These are phyloP conservation scores for Aspergillus fijiensis DNA, from an alignment of 2,329 filamentous ascomycete species.

Conservation along the genomic window DNA sequence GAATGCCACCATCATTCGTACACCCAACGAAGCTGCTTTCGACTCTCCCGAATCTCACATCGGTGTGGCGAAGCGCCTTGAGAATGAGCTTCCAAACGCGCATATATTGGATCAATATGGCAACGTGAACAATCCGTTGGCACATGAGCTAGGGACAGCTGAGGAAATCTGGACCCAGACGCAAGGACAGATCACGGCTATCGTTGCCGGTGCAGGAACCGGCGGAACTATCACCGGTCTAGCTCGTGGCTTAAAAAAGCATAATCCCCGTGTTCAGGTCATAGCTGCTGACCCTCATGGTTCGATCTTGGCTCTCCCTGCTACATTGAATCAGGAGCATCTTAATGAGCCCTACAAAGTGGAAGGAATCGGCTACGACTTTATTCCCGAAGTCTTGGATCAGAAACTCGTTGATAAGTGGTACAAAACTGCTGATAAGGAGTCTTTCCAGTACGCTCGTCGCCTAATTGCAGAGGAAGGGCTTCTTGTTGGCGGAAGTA, in stretches of 20 bases:
- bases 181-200: slow-evolving; percentile 72
- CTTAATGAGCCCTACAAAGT: slow-evolving; percentile 91
- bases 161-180: slow-evolving; percentile 97
- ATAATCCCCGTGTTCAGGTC: slow-evolving; percentile 80
- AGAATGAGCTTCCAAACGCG: slow-evolving; percentile 95
- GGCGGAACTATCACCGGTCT: slow-evolving; percentile 94
- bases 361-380: slow-evolving; percentile 98
- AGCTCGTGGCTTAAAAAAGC: slow-evolving; percentile 79
- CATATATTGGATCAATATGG: slow-evolving; percentile 97
- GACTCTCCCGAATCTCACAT: slow-evolving; percentile 96
- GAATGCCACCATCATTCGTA: slow-evolving; percentile 95
- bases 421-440: slow-evolving; percentile 96
- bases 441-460: slow-evolving; percentile 88
- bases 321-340: slow-evolving; percentile 73
- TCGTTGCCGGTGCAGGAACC: slow-evolving; percentile 91
- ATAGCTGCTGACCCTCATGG: slow-evolving; percentile 91
- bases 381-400: slow-evolving; percentile 90
- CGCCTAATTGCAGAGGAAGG: slow-evolving; percentile 92
- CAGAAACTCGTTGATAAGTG: slow-evolving; percentile 80
- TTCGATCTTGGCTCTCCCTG: slow-evolving; percentile 83
- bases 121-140: slow-evolving; percentile 86
- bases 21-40: slow-evolving; percentile 91
- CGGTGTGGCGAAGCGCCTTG: slow-evolving; percentile 81
- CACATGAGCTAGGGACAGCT: slow-evolving; percentile 90
- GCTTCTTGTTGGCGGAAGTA: slow-evolving; percentile 87